Base-by-base conservation (phyloP, 352 stramenopile species). In the Aphanomyces invadans region DNA sequence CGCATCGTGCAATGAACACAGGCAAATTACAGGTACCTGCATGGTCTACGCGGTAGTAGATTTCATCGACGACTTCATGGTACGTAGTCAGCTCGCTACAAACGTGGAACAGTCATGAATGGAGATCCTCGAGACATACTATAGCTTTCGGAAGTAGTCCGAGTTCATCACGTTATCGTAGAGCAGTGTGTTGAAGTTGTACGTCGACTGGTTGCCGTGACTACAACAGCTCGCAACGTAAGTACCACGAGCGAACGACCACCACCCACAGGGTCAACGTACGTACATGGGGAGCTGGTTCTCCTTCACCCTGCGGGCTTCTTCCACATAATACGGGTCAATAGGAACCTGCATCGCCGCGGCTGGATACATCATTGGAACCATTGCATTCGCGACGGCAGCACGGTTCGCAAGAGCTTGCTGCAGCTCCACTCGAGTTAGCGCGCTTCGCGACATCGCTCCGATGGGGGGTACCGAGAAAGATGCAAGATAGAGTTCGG, bases 151-250 rank as follows among this genome's bases (percentile, higher is more conserved):
- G 73, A 99, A 99, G 72, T 99, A 99, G 12, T 87, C 79, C 56
- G 87, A 97, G 64, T 97, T 81, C 53, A 98, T 76, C 54, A 98
- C 97, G 70, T 97, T 98, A 57, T 98, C 84, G 56, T 97, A 82
- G 42, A 99, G 78, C 70, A 98, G 81, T 39, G 87, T 95, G 79
- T 99, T 98, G 15, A 99, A 76, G 68, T 99, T 98, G 77, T 98
- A 99, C 65, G 88, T 97, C 52, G 78, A 84, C 55, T 88, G 72
- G 70, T 93, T 96, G 48, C 90, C 90, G 59, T 91, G 80, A 54
- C 84, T 92, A 69, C 51, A 57, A 19, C 42, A 42, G 15, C 26
- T 9, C 44, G 4, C 51, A 23, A 38, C 19, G 44, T 17, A 44
- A 21, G 19, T 23, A 51, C 26, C 7, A 42, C 36, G 15, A 15